Percentiles rank a stretch among this genome's conserved stretches.
These are phyloP conservation scores for Psidium guajava DNA, from an alignment of 345 rosid species.

Conservation along the genomic window DNA sequence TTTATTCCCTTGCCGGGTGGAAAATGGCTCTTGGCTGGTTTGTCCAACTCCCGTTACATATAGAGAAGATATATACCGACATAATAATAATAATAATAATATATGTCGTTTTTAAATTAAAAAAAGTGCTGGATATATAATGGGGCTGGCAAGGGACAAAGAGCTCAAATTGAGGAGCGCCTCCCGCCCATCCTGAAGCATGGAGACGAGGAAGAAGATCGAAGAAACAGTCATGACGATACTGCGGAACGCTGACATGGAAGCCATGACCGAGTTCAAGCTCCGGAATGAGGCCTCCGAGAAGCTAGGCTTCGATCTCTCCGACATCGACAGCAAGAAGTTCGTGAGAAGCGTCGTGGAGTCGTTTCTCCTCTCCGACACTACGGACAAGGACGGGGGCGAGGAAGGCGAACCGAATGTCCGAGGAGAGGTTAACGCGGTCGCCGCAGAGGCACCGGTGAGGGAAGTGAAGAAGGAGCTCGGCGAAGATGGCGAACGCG, in stretches of 20 bases:
- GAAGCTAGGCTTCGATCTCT: slow-evolving; percentile 51
- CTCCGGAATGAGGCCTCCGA: slow-evolving; percentile 44
- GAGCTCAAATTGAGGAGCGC: not conserved
- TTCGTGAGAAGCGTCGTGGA: slow-evolving; percentile 52
- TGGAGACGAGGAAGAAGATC: slow-evolving; percentile 9
- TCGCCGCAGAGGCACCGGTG: not conserved
- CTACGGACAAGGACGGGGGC: slow-evolving; percentile 5
- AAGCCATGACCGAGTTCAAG: slow-evolving; percentile 62
- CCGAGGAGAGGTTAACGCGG: slow-evolving; percentile 1
- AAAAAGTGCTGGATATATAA: not conserved
- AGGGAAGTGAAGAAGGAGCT: slow-evolving; percentile 8
- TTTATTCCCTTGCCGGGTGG: not conserved
- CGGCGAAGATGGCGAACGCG: slow-evolving; percentile 16
- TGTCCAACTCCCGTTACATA: not conserved
- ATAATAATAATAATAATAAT: too few species aligned
- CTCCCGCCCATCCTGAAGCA: not conserved
- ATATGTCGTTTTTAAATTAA: not conserved
- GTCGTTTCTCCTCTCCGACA: slow-evolving; percentile 37
- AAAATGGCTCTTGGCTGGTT: not conserved
- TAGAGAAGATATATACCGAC: not conserved
- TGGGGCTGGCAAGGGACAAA: not conserved
- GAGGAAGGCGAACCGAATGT: not conserved
- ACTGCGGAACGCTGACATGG: slow-evolving; percentile 47
- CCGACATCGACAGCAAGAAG: slow-evolving; percentile 20
- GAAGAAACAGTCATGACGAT: slow-evolving; percentile 44